A percentile compares a stretch with the other conserved stretches of the same genome.
Conservation (phyloP, 768 basidiomycete species). For the Erythrobasidium yunnanense region DNA sequence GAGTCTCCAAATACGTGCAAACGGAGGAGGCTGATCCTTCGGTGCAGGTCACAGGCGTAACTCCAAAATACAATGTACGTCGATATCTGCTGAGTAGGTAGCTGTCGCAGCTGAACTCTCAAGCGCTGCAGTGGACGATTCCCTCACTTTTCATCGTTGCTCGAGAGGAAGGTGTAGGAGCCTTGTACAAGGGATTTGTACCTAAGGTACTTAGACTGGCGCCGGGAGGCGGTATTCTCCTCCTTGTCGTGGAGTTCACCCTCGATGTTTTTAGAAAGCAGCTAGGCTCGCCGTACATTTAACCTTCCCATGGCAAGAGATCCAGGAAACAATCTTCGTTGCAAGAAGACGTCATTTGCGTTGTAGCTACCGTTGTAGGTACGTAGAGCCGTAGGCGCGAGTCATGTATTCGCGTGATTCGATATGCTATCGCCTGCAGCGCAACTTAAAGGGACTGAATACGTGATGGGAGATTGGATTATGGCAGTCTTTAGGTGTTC, state of each 20-base stretch:
- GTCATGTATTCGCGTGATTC: too few relatives aligned
- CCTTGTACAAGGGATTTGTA: constrained; percentile 87
- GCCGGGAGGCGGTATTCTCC: constrained; percentile 84
- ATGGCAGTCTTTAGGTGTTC: too few relatives aligned
- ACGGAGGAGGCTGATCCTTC: background rate
- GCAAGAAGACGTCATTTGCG: too few relatives aligned
- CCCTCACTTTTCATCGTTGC: constrained; percentile 71
- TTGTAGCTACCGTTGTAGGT: too few relatives aligned
- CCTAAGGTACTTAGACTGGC: constrained; percentile 92
- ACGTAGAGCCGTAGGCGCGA: too few relatives aligned
- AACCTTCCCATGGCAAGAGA: too few relatives aligned
- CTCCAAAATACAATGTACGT: constrained; percentile 61
- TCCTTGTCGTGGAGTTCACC: constrained; percentile 86
- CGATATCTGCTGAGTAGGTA: background rate
- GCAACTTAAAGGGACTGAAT: too few relatives aligned
- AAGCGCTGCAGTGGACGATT: constrained; percentile 60
- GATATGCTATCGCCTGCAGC: too few relatives aligned
- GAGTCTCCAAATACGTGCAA: background rate
- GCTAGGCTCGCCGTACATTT: constrained; percentile 52
- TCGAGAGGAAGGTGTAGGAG: constrained; percentile 72
- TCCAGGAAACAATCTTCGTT: too few relatives aligned
- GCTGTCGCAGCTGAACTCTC: background rate
- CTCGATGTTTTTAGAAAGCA: constrained; percentile 64
- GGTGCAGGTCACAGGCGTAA: constrained; percentile 53
- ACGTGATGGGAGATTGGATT: too few relatives aligned